These are phyloP conservation scores for Hypholoma sublateritium DNA, from an alignment of 768 basidiomycete genomes.

Conservation along the genomic window DNA sequence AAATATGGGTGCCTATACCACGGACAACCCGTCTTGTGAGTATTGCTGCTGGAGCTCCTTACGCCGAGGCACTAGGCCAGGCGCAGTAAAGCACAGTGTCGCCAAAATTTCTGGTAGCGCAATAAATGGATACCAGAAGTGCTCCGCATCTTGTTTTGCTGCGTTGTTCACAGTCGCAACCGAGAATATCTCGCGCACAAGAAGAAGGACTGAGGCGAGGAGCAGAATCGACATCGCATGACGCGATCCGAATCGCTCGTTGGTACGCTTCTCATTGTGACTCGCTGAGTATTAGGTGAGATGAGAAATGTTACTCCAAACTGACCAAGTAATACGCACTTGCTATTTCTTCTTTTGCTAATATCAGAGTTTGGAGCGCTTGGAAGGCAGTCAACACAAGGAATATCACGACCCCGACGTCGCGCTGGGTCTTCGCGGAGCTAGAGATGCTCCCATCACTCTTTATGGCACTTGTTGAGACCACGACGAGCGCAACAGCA, in stretches of 20 bases:
- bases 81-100: conserved; percentile 29
- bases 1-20: too few relatives aligned
- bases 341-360: conserved; percentile 19
- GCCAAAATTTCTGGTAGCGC: conserved; percentile 37
- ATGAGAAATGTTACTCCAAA: neutral
- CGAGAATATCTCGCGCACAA: conserved; percentile 36
- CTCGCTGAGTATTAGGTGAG: neutral
- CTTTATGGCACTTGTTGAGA: neutral
- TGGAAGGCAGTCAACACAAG: conserved; percentile 34
- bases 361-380: conserved; percentile 26
- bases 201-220: conserved; percentile 30
- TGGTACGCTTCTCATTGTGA: neutral
- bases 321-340: conserved; percentile 10
- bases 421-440: conserved; percentile 18
- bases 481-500: conserved; percentile 1
- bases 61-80: conserved; percentile 30
- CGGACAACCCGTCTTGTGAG: too few relatives aligned
- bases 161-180: conserved; percentile 28
- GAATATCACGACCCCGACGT: conserved; percentile 33
- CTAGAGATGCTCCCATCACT: neutral
- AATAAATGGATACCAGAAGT: conserved; percentile 38
- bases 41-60: conserved; percentile 13
- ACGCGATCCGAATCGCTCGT: conserved; percentile 21
- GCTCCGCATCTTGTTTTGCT: conserved; percentile 28
- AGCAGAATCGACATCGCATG: conserved; percentile 31